Base-by-base conservation (phyloP, 306 rosid species). In the Ziziphus jujuba region DNA sequence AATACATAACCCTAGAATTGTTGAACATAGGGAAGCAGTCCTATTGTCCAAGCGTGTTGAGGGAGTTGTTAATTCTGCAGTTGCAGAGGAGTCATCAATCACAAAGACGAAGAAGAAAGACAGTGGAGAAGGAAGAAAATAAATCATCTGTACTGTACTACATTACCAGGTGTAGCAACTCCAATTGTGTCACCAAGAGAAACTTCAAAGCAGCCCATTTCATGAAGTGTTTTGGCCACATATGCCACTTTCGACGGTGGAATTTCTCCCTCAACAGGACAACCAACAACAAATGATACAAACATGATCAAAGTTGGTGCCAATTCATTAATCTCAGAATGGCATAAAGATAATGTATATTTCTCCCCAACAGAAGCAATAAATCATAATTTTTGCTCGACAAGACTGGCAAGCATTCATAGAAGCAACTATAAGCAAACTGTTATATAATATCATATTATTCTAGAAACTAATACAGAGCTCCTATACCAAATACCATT, bases 201-300 rank as follows among this genome's bases (percentile, higher is more conserved):
- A 79, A 92, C 88, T 74, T 92, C 98, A 63, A 86, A 92, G 85
- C 98, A 92, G 48, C 98, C 98, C 97, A 92, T 92, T 67, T 92
- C 87, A 67, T 86, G 64, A 33, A 92, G 84, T 76, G 84, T 87
- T 76, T 88, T 92, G 62, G 98, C 97, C 40, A 92, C 93, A 75
- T 86, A 86, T 55, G 95, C 97, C 33, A 92, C 98, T 73, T 70
- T 88, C 52, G 96, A 84, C 16, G 97, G 96, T 51, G 87, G 17
- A 47, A 92, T 70, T 74, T 78, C 81, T 80, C 98, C 98, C 82
- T 92, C 98, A 54, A 75, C 91, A 4, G 98, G 98, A 74, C 98
- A 92, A 56, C 90, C 98, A 83, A 79, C 88, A 49, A 79, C 91
- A 61, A 97, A 92, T 24, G 97, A 93, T 67, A 93, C 95, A 72